Conservation (phyloP, 108 stramenopile genomes). For the Pseudonitzschia multistriata region DNA sequence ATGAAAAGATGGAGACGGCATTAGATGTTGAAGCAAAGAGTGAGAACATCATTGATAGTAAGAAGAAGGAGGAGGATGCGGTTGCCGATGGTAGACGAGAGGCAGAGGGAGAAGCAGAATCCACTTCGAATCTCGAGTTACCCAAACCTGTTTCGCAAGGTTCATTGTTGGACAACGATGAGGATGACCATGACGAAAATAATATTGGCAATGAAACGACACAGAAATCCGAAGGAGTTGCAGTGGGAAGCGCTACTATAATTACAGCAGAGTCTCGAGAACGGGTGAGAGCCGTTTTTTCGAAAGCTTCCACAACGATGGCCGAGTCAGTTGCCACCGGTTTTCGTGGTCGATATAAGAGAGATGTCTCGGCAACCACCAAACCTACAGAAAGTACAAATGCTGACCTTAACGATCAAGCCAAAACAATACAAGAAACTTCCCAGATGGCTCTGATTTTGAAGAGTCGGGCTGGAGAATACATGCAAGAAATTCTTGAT, state of each 20-base stretch:
- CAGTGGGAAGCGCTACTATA: constrained; percentile 2
- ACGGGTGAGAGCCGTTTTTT: constrained; percentile 9
- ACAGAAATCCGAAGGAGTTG: background rate
- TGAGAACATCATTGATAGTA: background rate
- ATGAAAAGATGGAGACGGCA: background rate
- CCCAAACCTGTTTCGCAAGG: background rate
- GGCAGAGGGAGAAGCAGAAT: background rate
- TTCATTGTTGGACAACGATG: constrained; percentile 5
- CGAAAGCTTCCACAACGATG: constrained; percentile 25
- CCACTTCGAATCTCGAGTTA: background rate
- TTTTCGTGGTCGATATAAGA: constrained; percentile 38
- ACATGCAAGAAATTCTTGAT: constrained; percentile 52
- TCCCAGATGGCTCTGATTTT: constrained; percentile 54
- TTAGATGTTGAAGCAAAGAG: too few species aligned
- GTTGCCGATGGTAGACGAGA: background rate
- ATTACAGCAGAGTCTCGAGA: background rate
- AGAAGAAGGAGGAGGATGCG: background rate
- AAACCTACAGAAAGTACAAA: constrained; percentile 9
- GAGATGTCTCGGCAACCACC: background rate
- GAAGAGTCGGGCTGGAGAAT: constrained; percentile 41
- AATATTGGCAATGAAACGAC: background rate
- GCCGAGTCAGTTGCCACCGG: constrained; percentile 37
- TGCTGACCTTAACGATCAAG: background rate
- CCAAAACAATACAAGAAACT: constrained; percentile 8
- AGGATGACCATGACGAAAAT: background rate